These are phyloP conservation scores for Naganishia albida DNA, from an alignment of 1,284 basidiomycete species.

Conservation along the genomic window DNA sequence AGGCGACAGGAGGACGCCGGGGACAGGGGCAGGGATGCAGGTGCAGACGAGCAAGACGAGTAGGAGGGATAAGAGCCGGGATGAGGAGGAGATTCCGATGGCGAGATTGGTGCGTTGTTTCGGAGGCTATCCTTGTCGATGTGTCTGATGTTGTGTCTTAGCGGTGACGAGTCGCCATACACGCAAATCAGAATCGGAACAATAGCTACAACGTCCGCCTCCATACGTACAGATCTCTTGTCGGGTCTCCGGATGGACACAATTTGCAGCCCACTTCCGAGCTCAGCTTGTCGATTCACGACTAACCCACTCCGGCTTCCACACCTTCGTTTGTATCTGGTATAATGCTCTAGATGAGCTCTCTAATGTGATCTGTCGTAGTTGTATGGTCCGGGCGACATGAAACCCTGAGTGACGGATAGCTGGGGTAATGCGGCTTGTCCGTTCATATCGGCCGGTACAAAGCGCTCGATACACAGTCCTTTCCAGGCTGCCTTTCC, in stretches of 20 bases:
- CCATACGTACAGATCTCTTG: not conserved
- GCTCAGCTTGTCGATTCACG: not conserved
- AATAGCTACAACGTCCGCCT: not conserved
- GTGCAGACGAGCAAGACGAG: no score
- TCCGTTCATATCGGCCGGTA: no score
- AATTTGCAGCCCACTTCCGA: not conserved
- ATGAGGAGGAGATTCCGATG: slow-evolving; percentile 12
- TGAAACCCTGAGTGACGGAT: no score
- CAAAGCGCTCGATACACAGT: no score
- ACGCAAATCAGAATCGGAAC: not conserved
- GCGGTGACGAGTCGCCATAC: slow-evolving; percentile 4
- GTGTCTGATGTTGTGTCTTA: not conserved
- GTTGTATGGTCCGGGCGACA: no score
- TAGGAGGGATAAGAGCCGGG: not conserved
- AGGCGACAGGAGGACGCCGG: not conserved
- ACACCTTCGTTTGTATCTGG: not conserved
- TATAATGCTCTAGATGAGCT: slow-evolving; percentile 12
- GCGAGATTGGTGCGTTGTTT: slow-evolving; percentile 3
- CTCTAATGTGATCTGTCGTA: no score
- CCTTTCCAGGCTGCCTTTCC: no score
- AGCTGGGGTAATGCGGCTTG: no score
- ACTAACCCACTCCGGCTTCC: not conserved
- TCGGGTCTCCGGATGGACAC: not conserved
- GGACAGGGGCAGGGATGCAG: not conserved
- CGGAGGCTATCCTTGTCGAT: not conserved